A percentile compares a stretch with the other conserved stretches of the same genome.
Evolutionary conservation across 345 rosid species (phyloP).

Genomic region (Dipteronia sinensis): DNA sequence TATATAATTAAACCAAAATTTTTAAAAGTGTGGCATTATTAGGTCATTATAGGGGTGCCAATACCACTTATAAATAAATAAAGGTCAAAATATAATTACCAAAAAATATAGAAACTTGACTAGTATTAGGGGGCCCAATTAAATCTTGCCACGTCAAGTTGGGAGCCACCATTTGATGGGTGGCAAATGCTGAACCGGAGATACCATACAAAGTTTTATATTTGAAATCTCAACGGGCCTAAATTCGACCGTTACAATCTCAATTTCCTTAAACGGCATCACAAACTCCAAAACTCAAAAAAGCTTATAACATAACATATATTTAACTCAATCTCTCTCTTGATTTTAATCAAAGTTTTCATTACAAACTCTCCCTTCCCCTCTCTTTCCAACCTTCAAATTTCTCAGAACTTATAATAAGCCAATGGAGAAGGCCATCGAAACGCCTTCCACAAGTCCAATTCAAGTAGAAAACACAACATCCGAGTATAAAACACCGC

Average conservation of each 20-base stretch:
- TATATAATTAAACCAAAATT: no score
- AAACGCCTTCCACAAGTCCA: constrained; percentile 30
- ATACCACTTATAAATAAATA: no score
- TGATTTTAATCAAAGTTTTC: background rate
- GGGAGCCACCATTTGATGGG: no score
- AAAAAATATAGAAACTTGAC: no score
- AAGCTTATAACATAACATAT: background rate
- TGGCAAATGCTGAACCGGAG: background rate
- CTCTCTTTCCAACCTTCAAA: background rate
- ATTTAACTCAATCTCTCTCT: background rate
- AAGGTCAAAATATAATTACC: no score
- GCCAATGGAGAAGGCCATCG: constrained; percentile 42
- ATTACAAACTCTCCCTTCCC: background rate
- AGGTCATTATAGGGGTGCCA: no score
- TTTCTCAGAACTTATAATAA: background rate
- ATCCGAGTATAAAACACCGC: constrained; percentile 28
- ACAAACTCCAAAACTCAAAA: background rate
- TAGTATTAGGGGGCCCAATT: no score
- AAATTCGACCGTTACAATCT: constrained; percentile 50
- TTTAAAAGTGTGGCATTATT: no score
- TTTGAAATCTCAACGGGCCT: constrained; percentile 28
- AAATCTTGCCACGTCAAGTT: no score
- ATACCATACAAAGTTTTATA: background rate
- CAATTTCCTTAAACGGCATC: constrained; percentile 9
- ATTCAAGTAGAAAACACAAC: constrained; percentile 20